Base-by-base conservation (phyloP, 805 yeast genomes). In the Lipomyces sp. region DNA sequence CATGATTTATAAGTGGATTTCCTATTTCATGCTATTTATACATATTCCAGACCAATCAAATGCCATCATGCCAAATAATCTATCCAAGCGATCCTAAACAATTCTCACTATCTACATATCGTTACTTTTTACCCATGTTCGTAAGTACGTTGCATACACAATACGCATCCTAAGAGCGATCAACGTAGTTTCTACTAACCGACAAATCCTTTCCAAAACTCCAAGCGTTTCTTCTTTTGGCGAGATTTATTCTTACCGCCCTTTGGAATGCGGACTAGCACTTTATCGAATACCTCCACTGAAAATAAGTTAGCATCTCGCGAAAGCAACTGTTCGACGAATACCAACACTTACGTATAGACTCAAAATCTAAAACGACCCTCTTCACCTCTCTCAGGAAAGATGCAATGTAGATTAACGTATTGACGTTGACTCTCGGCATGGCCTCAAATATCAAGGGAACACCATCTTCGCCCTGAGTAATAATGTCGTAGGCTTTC, bases 361-460 rank as follows among this genome's bases (percentile, higher is more conserved):
- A 24, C 57, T 73, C 56, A 60, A 75, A 58, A 53, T 73, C 32
- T 62, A 73, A 66, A 65, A 72, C 79, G 32, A 59, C 67, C 2
- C 73, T 75, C 56, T 73, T 67, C 60, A 78, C 77, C 13, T 76
- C 64, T n/a, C 79, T 73, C 51, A 82, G 69, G 69, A 82, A 81
- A 10, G 80, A 77, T 18, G 76, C 72, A 35, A 82, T 51, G 63
- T 80, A 82, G 37, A 82, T 76, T 70, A 82, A 69, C 8, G 80
- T 78, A 63, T 82, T 82, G 34, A 81, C 81, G 59, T 82, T 78
- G 51, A 80, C 71, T 3, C 81, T 75, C 7, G 83, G 82, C 7
- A 82, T 66, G 3, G 72, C 75, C 56, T 82, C 85, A 48, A 82
- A 65, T 4, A 81, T 70, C 58, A 72, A 71, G 24, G 78, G 76